phyloP scores from a whole-genome alignment of 345 rosid genomes.

The Ceriops decandra region DNA sequence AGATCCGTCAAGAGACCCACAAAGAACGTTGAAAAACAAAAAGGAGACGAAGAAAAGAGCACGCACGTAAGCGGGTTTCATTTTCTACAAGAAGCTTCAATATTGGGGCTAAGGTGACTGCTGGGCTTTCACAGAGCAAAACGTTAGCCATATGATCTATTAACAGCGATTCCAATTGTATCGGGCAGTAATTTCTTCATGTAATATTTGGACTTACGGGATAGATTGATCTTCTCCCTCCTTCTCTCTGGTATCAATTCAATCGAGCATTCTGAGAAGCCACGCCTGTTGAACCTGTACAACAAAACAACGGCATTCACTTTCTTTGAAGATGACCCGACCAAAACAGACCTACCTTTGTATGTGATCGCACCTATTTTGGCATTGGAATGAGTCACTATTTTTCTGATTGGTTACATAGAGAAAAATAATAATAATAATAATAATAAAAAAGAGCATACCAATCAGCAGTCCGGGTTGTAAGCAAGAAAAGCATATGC shows the following conservation, averaged over 20 bases:
- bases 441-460: slow-evolving; percentile 27
- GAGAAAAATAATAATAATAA: neutral
- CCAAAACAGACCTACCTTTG: too few relatives aligned
- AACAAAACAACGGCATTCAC: slow-evolving; percentile 5
- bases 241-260: slow-evolving; percentile 67
- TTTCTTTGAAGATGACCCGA: neutral
- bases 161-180: slow-evolving; percentile 59
- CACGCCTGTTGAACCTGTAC: slow-evolving; percentile 74
- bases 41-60: too few relatives aligned
- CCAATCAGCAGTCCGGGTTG: slow-evolving; percentile 95
- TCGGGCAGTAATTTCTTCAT: slow-evolving; percentile 74
- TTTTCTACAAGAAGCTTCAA: too few relatives aligned
- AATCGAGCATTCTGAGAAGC: slow-evolving; percentile 70
- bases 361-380: too few relatives aligned
- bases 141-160: slow-evolving; percentile 24
- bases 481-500: slow-evolving; percentile 69
- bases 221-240: slow-evolving; percentile 67
- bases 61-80: too few relatives aligned
- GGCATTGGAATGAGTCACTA: neutral
- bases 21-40: neutral
- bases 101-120: too few relatives aligned
- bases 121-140: too few relatives aligned
- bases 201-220: slow-evolving; percentile 78
- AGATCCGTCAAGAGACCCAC: neutral
- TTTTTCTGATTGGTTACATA: neutral